Evolutionary conservation across 139 green algal species (phyloP), one percentile per base, ranked within the genome.

Genomic region (Chlorella vulgaris): DNA sequence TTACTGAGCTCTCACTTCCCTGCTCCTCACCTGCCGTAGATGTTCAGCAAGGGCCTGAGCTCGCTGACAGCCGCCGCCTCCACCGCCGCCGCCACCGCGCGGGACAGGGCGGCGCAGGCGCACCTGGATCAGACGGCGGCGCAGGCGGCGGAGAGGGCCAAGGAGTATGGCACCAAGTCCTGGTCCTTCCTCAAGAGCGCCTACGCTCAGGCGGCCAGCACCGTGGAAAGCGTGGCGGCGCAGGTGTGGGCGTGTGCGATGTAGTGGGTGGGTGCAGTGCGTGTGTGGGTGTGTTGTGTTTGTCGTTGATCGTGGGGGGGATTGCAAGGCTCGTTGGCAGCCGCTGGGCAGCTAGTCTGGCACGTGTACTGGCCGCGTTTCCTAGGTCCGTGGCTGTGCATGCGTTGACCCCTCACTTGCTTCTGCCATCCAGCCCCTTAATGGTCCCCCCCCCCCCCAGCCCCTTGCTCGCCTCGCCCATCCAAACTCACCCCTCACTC

Each of bases 21-120:
- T 53, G 18, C 19, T 36, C 36, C 69, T 24, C 31, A 24, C 0
- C 47, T 26, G 10, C 68, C 77, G 33, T 31, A 76, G 7, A 85
- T 95, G 81, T 70, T 98, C 7, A 91, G 84, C 19, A 92, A 88
- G 40, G 93, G 93, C n/a, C 80, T 90, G 24, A 86, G 35, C 38
- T 78, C 80, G 22, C 79, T 94, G 5, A 58, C 70, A 66, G 85
- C 78, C 3, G 69, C 84, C 6, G 89, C 90, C 51, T 79, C 76
- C 80, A 40, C 47, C 24, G 85, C 82, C 1, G 70, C 76, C 33
- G 51, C 71, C 42, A 53, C 58, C 10, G 83, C 83, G 2, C 38
- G 53, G 0, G 39, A 75, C 31, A 73, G 73, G 58, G 73, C 63
- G 62, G 39, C 40, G 39, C 40, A 65, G 79, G 67, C 55, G 55